Evolutionary conservation across 2,329 filamentous ascomycete genomes (phyloP), one percentile per base, ranked within the genome.

Genomic region (Microcyclospora pomicola): DNA sequence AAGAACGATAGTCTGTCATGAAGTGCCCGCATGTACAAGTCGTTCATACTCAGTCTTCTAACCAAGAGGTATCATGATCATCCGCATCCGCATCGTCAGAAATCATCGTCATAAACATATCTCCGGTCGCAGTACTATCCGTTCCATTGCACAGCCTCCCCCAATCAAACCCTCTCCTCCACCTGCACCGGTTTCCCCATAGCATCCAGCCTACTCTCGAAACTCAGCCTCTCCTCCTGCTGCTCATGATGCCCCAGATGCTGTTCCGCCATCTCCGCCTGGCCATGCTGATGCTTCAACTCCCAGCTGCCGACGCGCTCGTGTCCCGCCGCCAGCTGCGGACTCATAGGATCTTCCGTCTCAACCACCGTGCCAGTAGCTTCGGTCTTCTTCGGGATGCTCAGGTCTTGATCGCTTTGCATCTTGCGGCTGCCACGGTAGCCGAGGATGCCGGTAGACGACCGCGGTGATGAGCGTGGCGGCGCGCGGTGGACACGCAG

Each of bases 261-360:
- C 42, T 16, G 31, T 51, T 46, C 27, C 43, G 51, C 35, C 54
- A 6, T 13, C 37, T 27, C 37, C 35, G 27, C 50, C 48, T 44
- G 57, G 51, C 28, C 51, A 52, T 13, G 54, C 49, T 15, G 30
- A 31, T 59, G 47, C 37, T 62, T 61, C 54, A 75, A 53, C 50
- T 75, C 72, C 72, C 72, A 76, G 42, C 71, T 75, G 1, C 69
- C 71, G 13, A 67, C 59, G 32, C 71, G 58, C 54, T 74, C 71
- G 50, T 74, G 66, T 2, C 63, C 62, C 15, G 42, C 27, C n/a
- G n/a, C n/a, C n/a, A n/a, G n/a, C n/a, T 24, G 19, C 6, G 37
- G 34, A 36, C 43, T 46, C 14, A 39, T 38, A 13, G 43, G 42
- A 58, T 14, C 42, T 2, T 37, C 38, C 57, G 46, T 54, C 43